Percentiles rank a stretch among this genome's conserved stretches.
Conservation (phyloP, 345 rosid genomes). For the Ceriops zippeliana region DNA sequence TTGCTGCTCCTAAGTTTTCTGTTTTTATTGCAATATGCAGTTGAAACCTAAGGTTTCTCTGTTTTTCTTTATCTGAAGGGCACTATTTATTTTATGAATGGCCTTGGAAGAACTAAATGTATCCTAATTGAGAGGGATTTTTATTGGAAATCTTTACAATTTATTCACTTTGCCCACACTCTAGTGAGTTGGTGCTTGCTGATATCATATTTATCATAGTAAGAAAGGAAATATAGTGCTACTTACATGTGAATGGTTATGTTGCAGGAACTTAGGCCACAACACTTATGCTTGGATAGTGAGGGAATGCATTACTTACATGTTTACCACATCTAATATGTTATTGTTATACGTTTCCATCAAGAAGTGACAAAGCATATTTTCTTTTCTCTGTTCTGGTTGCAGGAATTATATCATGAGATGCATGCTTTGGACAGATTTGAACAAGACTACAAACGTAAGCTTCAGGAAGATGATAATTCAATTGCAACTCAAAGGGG, state of each 20-base stretch:
- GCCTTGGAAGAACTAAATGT: neutral
- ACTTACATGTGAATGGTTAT: too few relatives aligned
- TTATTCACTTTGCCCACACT: too few relatives aligned
- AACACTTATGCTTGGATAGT: neutral
- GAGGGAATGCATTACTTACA: neutral
- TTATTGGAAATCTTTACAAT: neutral
- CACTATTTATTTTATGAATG: neutral
- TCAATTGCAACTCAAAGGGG: conserved; percentile 74
- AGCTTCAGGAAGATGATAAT: conserved; percentile 87
- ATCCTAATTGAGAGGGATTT: neutral
- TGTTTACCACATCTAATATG: neutral
- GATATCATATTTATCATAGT: too few relatives aligned
- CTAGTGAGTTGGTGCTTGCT: too few relatives aligned
- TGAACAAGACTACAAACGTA: conserved; percentile 95
- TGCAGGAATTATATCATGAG: conserved; percentile 95
- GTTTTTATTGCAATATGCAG: neutral
- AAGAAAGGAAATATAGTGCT: too few relatives aligned
- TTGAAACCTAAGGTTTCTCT: neutral
- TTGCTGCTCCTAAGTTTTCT: neutral
- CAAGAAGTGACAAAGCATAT: conserved; percentile 2
- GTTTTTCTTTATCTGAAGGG: neutral
- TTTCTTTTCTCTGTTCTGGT: neutral
- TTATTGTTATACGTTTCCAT: neutral
- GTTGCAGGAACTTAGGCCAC: too few relatives aligned
- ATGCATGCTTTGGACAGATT: conserved; percentile 94